Base-by-base conservation (phyloP, 805 yeast genomes). In the Debaryomyces prosopidis region DNA sequence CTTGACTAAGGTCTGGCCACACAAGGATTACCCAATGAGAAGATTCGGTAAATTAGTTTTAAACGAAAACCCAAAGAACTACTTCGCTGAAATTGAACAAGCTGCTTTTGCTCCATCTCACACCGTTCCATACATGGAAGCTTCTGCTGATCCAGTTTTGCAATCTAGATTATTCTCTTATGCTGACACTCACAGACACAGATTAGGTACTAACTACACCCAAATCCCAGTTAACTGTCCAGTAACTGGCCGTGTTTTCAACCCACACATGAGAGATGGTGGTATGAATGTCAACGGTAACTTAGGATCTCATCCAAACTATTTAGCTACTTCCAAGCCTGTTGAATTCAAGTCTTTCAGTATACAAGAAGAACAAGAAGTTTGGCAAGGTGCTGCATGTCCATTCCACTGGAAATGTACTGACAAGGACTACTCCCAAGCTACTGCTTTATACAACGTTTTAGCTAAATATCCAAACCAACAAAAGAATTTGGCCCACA, bases 201-300 rank as follows among this genome's bases (percentile, higher is more conserved):
- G 92, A 66, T 75, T 85, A 57, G 91, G 91, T 47, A 66, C 77
- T 38, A 85, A 89, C 71, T 89, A 85, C 68, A 77, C 79, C 39
- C 92, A 87, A 68, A 84, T 89, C 46, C 96, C 96, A n/a, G 90
- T 87, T 56, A 89, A 89, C 66, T 86, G 95, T 67, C 96, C 96
- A 46, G 67, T 72, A 33, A 57, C 75, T 40, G 76, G 74, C 42
- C 58, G 60, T 36, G 75, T 71, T 18, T 73, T 55, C 62, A 69
- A 69, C 63, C 96, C 96, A 23, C 84, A 82, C 57, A 79, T 84
- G 56, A 81, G 96, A 71, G 96, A 89, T 63, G 96, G 96, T 66
- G 78, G 82, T 38, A 84, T 85, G 90, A 53, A 42, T 43, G 74
- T 72, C 41, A 68, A 72, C 56, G 77, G 77, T 44, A 89, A 89